A percentile compares a stretch with the other conserved stretches of the same genome.
Evolutionary conservation across 129 eudicot species (phyloP).

Genomic region (Escallonia rubra): DNA sequence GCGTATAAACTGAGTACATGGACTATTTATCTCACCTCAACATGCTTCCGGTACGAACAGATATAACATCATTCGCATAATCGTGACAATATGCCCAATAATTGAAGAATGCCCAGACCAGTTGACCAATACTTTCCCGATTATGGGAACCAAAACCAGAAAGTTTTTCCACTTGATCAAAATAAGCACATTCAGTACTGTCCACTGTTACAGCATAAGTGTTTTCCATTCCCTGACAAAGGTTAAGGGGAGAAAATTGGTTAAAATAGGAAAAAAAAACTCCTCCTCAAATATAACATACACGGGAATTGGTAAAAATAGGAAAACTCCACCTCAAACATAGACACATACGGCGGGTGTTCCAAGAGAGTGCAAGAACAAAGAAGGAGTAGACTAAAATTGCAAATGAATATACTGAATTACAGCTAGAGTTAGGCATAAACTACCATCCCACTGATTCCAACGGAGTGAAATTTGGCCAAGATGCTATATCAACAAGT

Average conservation of each 20-base stretch:
- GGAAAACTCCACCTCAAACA: not conserved
- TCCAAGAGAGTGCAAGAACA: not conserved
- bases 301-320: too few relatives aligned
- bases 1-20: not conserved
- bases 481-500: too few relatives aligned
- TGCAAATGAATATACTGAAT: too few relatives aligned
- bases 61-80: slow-evolving; percentile 76
- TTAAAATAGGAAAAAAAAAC: too few relatives aligned
- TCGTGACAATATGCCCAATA: slow-evolving; percentile 95
- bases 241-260: not conserved
- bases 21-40: slow-evolving; percentile 53
- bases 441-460: too few relatives aligned
- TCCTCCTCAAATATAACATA: not conserved
- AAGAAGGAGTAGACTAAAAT: too few relatives aligned
- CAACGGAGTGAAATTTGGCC: too few relatives aligned
- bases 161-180: slow-evolving; percentile 80
- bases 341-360: not conserved
- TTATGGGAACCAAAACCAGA: slow-evolving; percentile 64
- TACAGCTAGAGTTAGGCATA: too few relatives aligned
- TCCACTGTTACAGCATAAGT: slow-evolving; percentile 68
- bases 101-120: slow-evolving; percentile 86
- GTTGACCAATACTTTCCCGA: slow-evolving; percentile 62
- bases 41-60: slow-evolving; percentile 70
- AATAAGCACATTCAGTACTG: slow-evolving; percentile 64
- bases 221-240: slow-evolving; percentile 61